Percentiles rank a stretch among this genome's conserved stretches.
Conservation (phyloP, 2,329 filamentous ascomycete genomes). For the Tolypocladium capitatum region DNA sequence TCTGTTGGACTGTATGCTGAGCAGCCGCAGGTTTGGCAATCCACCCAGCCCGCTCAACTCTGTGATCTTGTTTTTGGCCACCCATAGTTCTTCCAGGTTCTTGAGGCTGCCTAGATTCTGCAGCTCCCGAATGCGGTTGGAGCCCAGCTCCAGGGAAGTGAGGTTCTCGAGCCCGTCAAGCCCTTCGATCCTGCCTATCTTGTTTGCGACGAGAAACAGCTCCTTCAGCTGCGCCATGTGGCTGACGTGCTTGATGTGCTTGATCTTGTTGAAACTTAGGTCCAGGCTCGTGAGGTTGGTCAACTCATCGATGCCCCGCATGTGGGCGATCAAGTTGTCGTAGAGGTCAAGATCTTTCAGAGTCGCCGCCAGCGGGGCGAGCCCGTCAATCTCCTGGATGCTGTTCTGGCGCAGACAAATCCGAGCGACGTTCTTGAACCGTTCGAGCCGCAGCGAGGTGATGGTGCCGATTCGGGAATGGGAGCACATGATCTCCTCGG, state of each 20-base stretch:
- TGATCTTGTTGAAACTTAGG: conserved; percentile 97
- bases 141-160: conserved; percentile 77
- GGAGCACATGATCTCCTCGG: conserved; percentile 76
- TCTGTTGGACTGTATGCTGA: conserved; percentile 92
- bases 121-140: conserved; percentile 82
- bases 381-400: conserved; percentile 67
- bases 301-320: conserved; percentile 70
- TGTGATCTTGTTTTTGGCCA: conserved; percentile 94
- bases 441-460: conserved; percentile 62
- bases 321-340: conserved; percentile 84
- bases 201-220: conserved; percentile 88
- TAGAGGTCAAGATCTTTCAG: conserved; percentile 85
- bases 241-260: conserved; percentile 83
- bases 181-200: conserved; percentile 77
- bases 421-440: conserved; percentile 63
- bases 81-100: conserved; percentile 79
- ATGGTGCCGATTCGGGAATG: conserved; percentile 76
- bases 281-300: conserved; percentile 68
- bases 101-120: conserved; percentile 67
- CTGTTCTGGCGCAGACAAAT: conserved; percentile 89
- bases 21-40: conserved; percentile 67
- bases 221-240: conserved; percentile 69
- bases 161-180: conserved; percentile 63
- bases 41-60: conserved; percentile 64
- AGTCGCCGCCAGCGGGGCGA: conserved; percentile 49